Evolutionary conservation across 2,329 filamentous ascomycete species (phyloP).

Genomic region (Sporothrix humicola): DNA sequence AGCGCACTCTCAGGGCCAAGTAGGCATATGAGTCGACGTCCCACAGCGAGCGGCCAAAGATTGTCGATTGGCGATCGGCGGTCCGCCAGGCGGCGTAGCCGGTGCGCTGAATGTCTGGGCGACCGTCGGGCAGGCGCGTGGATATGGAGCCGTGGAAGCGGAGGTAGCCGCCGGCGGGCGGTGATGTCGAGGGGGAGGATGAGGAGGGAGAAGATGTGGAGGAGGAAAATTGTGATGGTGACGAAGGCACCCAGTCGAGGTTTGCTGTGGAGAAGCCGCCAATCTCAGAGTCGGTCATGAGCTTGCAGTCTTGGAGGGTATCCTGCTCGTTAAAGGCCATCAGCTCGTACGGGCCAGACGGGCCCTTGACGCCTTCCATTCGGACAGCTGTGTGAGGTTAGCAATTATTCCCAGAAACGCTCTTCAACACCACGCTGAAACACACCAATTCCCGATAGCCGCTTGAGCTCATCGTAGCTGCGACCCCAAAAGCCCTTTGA

Average conservation of each 20-base stretch:
- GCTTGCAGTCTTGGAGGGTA: constrained; percentile 64
- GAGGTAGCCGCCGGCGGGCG: constrained; percentile 60
- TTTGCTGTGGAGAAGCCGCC: constrained; percentile 81
- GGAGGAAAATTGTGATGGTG: constrained; percentile 19
- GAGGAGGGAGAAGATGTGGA: constrained; percentile 33
- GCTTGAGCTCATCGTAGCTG: constrained; percentile 65
- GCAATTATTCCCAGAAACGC: background rate
- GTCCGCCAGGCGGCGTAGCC: constrained; percentile 94
- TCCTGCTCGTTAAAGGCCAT: constrained; percentile 64
- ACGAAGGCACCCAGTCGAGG: constrained; percentile 65
- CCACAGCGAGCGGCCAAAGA: constrained; percentile 88
- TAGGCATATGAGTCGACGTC: constrained; percentile 89
- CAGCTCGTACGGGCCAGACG: constrained; percentile 67
- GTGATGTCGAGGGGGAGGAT: constrained; percentile 32
- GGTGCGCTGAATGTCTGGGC: constrained; percentile 74
- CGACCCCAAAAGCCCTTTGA: constrained; percentile 62
- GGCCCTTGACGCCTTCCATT: constrained; percentile 70
- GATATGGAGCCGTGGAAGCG: constrained; percentile 90
- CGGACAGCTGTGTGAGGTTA: constrained; percentile 60
- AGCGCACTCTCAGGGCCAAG: constrained; percentile 85
- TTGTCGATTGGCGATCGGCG: constrained; percentile 71
- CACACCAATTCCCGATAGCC: constrained; percentile 62
- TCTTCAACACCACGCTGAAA: background rate
- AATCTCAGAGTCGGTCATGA: constrained; percentile 85
- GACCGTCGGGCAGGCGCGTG: constrained; percentile 76